A percentile compares a stretch with the other conserved stretches of the same genome.
phyloP scores from a whole-genome alignment of 1,284 basidiomycete genomes.

The Cystobasidium slooffiae region DNA sequence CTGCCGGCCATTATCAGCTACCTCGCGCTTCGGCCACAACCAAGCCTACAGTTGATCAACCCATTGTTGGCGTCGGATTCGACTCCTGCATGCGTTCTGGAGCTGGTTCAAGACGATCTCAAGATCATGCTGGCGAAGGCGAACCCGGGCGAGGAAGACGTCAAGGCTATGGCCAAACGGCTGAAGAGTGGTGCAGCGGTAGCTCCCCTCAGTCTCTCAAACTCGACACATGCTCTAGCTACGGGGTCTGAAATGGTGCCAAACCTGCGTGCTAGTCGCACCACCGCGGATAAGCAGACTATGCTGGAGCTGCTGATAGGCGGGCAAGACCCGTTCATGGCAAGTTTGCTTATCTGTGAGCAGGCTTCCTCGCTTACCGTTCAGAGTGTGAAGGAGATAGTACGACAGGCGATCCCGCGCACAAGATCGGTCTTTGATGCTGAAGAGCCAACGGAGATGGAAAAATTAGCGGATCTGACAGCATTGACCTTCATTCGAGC shows the following conservation, averaged over 20 bases:
- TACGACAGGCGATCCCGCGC: too few species aligned
- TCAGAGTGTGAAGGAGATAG: neutral
- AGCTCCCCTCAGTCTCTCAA: neutral
- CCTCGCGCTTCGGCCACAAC: neutral
- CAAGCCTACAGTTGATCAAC: constrained; percentile 6
- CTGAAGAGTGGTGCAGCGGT: neutral
- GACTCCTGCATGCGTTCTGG: constrained; percentile 3
- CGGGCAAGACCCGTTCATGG: neutral
- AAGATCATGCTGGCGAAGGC: neutral
- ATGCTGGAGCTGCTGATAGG: neutral
- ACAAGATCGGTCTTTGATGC: too few species aligned
- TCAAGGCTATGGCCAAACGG: neutral
- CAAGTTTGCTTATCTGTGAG: neutral
- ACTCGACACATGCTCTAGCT: neutral
- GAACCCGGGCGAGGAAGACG: neutral
- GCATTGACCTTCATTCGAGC: too few species aligned
- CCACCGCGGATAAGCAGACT: neutral
- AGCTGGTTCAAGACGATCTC: neutral
- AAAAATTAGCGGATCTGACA: too few species aligned
- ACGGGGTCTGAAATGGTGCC: too few species aligned
- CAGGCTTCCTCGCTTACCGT: too few species aligned
- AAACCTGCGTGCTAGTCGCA: neutral
- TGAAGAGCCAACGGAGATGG: too few species aligned
- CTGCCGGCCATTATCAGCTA: constrained; percentile 60
- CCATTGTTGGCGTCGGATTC: constrained; percentile 9